Conservation (phyloP, 306 rosid genomes). For the Hippophae rhamnoides region DNA sequence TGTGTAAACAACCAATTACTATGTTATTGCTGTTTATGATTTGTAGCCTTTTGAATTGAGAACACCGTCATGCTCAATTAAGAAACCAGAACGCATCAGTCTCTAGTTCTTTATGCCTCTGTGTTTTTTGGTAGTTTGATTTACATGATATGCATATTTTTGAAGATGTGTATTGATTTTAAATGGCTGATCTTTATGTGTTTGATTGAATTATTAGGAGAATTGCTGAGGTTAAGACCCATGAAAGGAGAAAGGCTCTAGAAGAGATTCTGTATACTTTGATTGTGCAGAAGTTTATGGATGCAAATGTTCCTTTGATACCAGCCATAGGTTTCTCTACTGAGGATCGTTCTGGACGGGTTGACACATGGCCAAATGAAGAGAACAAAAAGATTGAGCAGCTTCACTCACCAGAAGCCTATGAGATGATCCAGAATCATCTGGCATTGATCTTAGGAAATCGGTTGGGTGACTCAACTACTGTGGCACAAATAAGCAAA, state of each 20-base stretch:
- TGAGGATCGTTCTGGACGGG: slow-evolving; percentile 40
- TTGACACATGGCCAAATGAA: slow-evolving; percentile 65
- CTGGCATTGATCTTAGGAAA: slow-evolving; percentile 66
- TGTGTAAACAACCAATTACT: too few relatives aligned
- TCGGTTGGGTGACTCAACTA: slow-evolving; percentile 45
- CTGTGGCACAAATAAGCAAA: slow-evolving; percentile 76
- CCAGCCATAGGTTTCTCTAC: slow-evolving; percentile 41
- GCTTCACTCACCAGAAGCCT: slow-evolving; percentile 75
- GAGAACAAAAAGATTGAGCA: slow-evolving; percentile 50
- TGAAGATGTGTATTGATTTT: too few relatives aligned
- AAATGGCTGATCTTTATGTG: too few relatives aligned
- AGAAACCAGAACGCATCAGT: background rate
- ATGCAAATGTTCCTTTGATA: slow-evolving; percentile 55
- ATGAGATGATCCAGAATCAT: slow-evolving; percentile 85
- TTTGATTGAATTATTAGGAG: slow-evolving; percentile 40
- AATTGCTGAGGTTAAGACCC: slow-evolving; percentile 82
- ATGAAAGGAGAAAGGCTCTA: slow-evolving; percentile 63
- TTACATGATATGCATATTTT: background rate
- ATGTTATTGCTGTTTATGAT: too few relatives aligned
- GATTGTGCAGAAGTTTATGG: slow-evolving; percentile 88
- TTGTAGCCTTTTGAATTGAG: too few relatives aligned
- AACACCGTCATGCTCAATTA: background rate
- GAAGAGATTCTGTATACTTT: slow-evolving; percentile 78
- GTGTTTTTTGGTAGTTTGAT: background rate
- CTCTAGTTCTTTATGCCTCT: background rate